These are phyloP conservation scores for Sicyos baderoa DNA, from an alignment of 306 rosid genomes.

Conservation along the genomic window DNA sequence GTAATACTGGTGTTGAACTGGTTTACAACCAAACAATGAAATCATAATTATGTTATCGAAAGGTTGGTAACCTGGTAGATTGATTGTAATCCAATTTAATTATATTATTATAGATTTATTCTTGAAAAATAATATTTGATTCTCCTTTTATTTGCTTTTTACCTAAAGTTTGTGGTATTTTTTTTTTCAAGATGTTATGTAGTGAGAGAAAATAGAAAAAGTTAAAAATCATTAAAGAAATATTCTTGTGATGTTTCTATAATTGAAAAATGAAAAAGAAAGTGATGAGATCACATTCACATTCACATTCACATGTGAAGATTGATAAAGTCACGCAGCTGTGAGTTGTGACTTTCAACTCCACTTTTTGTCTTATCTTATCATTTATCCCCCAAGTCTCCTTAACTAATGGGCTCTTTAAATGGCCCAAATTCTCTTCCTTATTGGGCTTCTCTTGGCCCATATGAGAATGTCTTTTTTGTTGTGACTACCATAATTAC, in stretches of 20 bases:
- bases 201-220: neutral
- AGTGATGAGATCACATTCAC: neutral
- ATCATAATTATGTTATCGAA: too few relatives aligned
- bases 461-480: neutral
- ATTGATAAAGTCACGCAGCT: conserved; percentile 14
- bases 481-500: neutral
- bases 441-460: conserved; percentile 1
- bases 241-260: neutral
- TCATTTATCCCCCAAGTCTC: neutral
- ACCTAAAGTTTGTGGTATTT: too few relatives aligned
- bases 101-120: too few relatives aligned
- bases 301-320: conserved; percentile 1
- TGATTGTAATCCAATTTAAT: too few relatives aligned
- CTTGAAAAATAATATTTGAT: too few relatives aligned
- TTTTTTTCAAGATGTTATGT: too few relatives aligned
- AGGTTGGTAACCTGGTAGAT: too few relatives aligned
- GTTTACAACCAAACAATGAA: too few relatives aligned
- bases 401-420: neutral
- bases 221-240: neutral
- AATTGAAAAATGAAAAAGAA: neutral
- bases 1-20: too few relatives aligned
- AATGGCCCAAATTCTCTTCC: neutral
- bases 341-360: neutral
- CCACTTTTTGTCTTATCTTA: neutral
- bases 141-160: too few relatives aligned